phyloP scores from a whole-genome alignment of 1,284 basidiomycete genomes.

The Rhodotorula sp. region DNA sequence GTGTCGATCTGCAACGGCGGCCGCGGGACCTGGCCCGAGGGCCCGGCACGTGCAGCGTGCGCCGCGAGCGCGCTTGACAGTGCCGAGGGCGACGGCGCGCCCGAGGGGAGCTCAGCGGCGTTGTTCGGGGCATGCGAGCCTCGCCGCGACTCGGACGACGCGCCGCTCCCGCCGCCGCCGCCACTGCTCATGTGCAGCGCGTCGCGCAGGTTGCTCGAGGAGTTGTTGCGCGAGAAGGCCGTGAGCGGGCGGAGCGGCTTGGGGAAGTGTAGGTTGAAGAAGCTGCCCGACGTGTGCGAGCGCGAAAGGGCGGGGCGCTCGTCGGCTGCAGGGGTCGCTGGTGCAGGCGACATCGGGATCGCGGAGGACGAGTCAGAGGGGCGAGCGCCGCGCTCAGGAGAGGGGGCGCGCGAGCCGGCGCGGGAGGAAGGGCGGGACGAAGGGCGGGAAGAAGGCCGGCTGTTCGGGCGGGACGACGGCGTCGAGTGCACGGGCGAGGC shows the following conservation, averaged over 20 bases:
- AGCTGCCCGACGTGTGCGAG: slow-evolving; percentile 32
- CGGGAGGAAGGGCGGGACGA: slow-evolving; percentile 29
- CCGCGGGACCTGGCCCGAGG: neutral
- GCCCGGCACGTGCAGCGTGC: slow-evolving; percentile 32
- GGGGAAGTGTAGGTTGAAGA: slow-evolving; percentile 45
- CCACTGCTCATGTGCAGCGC: slow-evolving; percentile 9
- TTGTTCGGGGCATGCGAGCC: neutral
- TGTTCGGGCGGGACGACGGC: slow-evolving; percentile 27
- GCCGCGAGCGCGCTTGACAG: slow-evolving; percentile 41
- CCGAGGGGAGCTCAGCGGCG: slow-evolving; percentile 17
- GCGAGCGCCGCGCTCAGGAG: slow-evolving; percentile 21
- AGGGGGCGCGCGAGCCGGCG: slow-evolving; percentile 19
- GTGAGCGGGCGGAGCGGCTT: slow-evolving; percentile 46
- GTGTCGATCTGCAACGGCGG: slow-evolving; percentile 12
- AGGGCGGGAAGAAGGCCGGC: slow-evolving; percentile 30
- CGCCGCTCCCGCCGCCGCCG: neutral
- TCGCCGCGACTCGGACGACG: slow-evolving; percentile 10
- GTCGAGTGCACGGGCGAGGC: slow-evolving; percentile 32
- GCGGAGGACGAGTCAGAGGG: neutral
- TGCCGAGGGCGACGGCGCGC: slow-evolving; percentile 37
- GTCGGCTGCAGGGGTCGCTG: neutral
- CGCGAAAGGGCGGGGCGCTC: slow-evolving; percentile 18
- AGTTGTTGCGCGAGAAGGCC: slow-evolving; percentile 36
- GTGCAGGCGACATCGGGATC: slow-evolving; percentile 13
- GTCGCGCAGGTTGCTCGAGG: slow-evolving; percentile 28